Percentiles rank a stretch among this genome's conserved stretches.
Evolutionary conservation across 1,284 basidiomycete genomes (phyloP).

Genomic region (Omphalotus olearius): DNA sequence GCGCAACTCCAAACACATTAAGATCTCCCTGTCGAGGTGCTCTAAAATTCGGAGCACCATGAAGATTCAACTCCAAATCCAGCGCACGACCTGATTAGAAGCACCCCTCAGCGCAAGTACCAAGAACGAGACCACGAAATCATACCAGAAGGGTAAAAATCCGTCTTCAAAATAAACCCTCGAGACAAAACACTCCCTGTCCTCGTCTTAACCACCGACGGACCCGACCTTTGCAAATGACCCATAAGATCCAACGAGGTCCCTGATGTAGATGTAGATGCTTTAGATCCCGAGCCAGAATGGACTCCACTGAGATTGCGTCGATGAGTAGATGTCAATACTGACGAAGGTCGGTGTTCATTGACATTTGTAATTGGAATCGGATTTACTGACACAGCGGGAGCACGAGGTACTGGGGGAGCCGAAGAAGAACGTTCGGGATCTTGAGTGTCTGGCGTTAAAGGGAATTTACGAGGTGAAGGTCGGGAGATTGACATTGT

Average conservation of each 20-base stretch:
- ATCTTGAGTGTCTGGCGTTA: not conserved
- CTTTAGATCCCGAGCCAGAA: not conserved
- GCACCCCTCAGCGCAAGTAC: too few relatives aligned
- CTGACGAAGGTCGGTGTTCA: constrained; percentile 1
- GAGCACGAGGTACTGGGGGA: not conserved
- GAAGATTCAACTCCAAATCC: constrained; percentile 88
- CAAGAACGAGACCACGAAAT: constrained; percentile 6
- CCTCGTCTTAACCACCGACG: constrained; percentile 83
- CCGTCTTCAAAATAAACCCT: constrained; percentile 92
- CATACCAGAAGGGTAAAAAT: constrained; percentile 83
- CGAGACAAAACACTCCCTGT: constrained; percentile 85
- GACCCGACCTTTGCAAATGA: constrained; percentile 57
- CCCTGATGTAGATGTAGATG: constrained; percentile 1
- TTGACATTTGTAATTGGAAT: not conserved
- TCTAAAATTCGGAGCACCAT: constrained; percentile 95
- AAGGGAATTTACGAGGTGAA: not conserved
- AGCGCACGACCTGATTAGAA: constrained; percentile 69
- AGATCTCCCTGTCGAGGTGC: constrained; percentile 72
- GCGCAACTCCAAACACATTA: constrained; percentile 92
- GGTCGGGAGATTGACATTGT: constrained; percentile 1
- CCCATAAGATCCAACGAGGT: constrained; percentile 52
- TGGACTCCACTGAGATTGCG: not conserved
- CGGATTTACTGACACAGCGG: too few relatives aligned
- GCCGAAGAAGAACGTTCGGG: not conserved
- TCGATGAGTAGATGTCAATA: not conserved